phyloP scores from a whole-genome alignment of 2,329 filamentous ascomycete genomes.

The Corniculantispora saksenae region DNA sequence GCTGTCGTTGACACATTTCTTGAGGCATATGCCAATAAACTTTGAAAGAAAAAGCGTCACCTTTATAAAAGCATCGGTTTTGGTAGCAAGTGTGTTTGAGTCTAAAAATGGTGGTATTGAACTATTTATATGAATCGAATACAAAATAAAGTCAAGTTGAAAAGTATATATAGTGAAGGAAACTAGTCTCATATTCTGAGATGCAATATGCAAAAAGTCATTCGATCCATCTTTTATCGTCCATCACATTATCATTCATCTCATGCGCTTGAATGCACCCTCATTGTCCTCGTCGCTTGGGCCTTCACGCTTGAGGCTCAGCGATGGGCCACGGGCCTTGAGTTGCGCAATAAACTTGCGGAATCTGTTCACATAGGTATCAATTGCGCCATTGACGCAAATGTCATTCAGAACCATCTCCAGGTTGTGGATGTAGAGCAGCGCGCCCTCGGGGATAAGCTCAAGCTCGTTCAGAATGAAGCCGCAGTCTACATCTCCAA shows the following conservation, averaged over 20 bases:
- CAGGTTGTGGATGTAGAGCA: slow-evolving; percentile 43
- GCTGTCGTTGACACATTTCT: not conserved
- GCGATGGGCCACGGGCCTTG: slow-evolving; percentile 29
- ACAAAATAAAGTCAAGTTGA: not conserved
- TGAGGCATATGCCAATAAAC: not conserved
- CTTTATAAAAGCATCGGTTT: too few species aligned
- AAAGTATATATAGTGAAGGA: not conserved
- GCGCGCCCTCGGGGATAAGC: slow-evolving; percentile 45
- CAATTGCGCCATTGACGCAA: slow-evolving; percentile 35
- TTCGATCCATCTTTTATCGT: slow-evolving; percentile 39
- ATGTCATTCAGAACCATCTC: slow-evolving; percentile 36
- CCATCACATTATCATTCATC: slow-evolving; percentile 1
- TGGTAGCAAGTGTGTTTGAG: too few species aligned
- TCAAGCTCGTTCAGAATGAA: slow-evolving; percentile 49
- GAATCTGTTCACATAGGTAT: slow-evolving; percentile 39
- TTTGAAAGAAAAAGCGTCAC: not conserved
- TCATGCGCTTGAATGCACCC: slow-evolving; percentile 24
- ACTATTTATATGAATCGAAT: not conserved
- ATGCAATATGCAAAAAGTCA: slow-evolving; percentile 33
- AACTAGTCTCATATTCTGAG: not conserved
- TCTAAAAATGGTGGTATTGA: not conserved
- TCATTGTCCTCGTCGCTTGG: slow-evolving; percentile 26
- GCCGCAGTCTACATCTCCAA: slow-evolving; percentile 44
- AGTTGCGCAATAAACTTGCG: slow-evolving; percentile 34
- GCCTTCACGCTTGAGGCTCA: slow-evolving; percentile 33